A percentile compares a stretch with the other conserved stretches of the same genome.
phyloP scores from a whole-genome alignment of 2,329 filamentous ascomycete species.

The Tympanopsis confertula region DNA sequence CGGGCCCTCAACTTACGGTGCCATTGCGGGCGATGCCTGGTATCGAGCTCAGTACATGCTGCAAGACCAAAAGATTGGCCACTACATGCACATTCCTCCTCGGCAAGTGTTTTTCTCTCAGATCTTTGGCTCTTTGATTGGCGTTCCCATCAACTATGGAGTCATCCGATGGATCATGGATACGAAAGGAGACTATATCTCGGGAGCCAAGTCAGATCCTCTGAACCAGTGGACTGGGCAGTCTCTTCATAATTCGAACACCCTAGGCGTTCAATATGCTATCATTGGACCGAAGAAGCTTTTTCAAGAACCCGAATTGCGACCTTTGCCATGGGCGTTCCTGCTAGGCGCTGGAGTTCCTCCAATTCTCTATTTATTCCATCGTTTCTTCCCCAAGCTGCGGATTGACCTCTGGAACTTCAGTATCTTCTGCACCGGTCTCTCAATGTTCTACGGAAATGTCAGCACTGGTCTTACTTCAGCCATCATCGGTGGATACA shows the following conservation, averaged over 20 bases:
- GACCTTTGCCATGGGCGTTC: constrained; percentile 16
- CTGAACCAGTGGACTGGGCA: constrained; percentile 52
- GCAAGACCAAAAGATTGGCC: constrained; percentile 53
- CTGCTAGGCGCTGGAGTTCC: constrained; percentile 16
- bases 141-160: constrained; percentile 48
- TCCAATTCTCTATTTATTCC: constrained; percentile 6
- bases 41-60: constrained; percentile 44
- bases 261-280: constrained; percentile 46
- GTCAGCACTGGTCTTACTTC: constrained; percentile 46
- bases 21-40: constrained; percentile 51
- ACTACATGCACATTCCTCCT: constrained; percentile 51
- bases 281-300: constrained; percentile 27
- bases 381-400: not conserved
- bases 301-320: constrained; percentile 14
- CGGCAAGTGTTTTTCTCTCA: constrained; percentile 48
- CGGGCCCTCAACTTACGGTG: constrained; percentile 43
- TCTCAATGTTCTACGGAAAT: constrained; percentile 47
- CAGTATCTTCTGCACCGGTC: constrained; percentile 47
- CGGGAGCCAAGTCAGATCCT: constrained; percentile 36
- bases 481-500: constrained; percentile 44
- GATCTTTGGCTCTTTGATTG: constrained; percentile 44
- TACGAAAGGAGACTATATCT: constrained; percentile 41
- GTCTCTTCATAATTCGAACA: constrained; percentile 33
- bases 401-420: constrained; percentile 39
- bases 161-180: constrained; percentile 48